Percentiles rank a stretch among this genome's conserved stretches.
phyloP scores from a whole-genome alignment of 129 eudicot species.

The Artemisia argyi region DNA sequence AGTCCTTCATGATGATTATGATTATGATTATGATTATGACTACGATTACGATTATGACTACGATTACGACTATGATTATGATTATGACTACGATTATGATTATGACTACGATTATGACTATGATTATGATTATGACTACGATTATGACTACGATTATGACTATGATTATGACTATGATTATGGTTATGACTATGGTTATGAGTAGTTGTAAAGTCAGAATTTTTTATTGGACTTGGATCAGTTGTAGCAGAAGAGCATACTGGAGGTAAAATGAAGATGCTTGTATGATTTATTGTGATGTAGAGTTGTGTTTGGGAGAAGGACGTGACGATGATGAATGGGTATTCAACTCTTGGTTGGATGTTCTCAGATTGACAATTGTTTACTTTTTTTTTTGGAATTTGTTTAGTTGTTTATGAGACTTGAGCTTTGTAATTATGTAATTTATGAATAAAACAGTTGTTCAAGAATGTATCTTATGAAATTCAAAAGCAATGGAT shows the following conservation, averaged over 20 bases:
- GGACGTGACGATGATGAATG: not conserved
- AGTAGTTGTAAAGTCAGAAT: not conserved
- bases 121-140: not conserved
- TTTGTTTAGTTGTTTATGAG: no score
- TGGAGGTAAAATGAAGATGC: not conserved
- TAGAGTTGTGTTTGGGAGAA: not conserved
- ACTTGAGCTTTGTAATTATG: no score
- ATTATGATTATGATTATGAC: not conserved
- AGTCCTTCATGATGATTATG: not conserved
- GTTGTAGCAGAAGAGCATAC: not conserved
- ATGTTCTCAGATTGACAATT: not conserved
- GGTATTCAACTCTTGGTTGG: not conserved
- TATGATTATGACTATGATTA: no score
- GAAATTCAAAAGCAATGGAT: no score
- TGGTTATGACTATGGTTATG: conserved; percentile 1
- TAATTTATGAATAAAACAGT: no score
- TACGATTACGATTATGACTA: no score
- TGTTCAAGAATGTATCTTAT: no score
- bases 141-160: not conserved
- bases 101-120: not conserved
- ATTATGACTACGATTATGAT: not conserved
- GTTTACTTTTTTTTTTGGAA: no score
- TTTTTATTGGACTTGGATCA: not conserved
- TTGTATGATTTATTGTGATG: not conserved
- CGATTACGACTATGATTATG: no score